Conservation (phyloP, 1,284 basidiomycete genomes). For the Ganoderma boninense region DNA sequence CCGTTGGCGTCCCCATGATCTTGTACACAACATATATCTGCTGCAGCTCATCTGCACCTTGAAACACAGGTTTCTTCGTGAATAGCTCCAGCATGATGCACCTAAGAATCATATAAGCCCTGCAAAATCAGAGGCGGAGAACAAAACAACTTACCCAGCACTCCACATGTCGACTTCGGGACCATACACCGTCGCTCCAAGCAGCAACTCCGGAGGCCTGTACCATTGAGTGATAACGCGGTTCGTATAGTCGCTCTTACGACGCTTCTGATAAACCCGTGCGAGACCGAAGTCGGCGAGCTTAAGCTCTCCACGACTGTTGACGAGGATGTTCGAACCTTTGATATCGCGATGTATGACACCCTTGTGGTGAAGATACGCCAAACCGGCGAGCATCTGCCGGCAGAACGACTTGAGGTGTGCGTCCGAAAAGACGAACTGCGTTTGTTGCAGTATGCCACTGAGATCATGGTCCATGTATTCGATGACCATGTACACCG, state of each 20-base stretch:
- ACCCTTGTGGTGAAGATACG: conserved; percentile 93
- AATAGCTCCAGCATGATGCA: conserved; percentile 99
- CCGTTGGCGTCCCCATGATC: conserved; percentile 88
- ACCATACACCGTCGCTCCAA: conserved; percentile 97
- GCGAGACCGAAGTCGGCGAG: conserved; percentile 99
- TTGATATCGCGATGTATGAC: conserved; percentile 99
- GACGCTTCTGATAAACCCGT: conserved; percentile 92
- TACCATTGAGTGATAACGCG: conserved; percentile 99
- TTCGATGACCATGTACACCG: conserved; percentile 99
- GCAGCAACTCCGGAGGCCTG: conserved; percentile 93
- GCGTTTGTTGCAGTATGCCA: conserved; percentile 91
- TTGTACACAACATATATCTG: conserved; percentile 95
- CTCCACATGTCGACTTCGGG: conserved; percentile 99
- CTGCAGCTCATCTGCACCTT: conserved; percentile 96
- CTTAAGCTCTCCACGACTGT: conserved; percentile 93
- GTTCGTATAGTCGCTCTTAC: conserved; percentile 95
- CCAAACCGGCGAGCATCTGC: conserved; percentile 94
- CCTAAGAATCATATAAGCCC: conserved; percentile 49
- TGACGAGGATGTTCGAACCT: conserved; percentile 97
- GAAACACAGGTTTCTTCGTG: conserved; percentile 94
- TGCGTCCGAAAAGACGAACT: conserved; percentile 84
- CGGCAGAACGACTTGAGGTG: conserved; percentile 95
- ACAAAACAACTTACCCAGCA: conserved; percentile 77
- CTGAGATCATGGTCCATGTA: conserved; percentile 99
- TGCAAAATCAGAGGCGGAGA: neutral